These are phyloP conservation scores for Linum lewisii DNA, from an alignment of 345 rosid species.

Conservation along the genomic window DNA sequence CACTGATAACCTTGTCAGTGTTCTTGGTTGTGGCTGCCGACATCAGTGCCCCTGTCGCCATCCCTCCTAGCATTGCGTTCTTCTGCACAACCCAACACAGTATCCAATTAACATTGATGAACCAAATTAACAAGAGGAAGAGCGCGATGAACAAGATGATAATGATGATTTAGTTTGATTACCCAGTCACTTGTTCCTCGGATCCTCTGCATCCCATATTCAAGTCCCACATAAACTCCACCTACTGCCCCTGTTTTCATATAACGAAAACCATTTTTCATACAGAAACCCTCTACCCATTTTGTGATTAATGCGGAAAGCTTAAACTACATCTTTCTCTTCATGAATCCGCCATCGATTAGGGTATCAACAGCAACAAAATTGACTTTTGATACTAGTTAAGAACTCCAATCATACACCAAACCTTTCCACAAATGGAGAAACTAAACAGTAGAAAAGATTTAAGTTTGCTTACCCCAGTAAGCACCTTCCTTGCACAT, in stretches of 20 bases:
- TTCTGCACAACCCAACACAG: conserved; percentile 35
- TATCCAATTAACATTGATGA: no score
- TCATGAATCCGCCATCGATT: no score
- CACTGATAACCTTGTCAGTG: conserved; percentile 42
- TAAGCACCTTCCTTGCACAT: conserved; percentile 84
- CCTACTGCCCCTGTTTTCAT: conserved; percentile 45
- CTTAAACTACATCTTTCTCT: no score
- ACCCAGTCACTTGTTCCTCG: conserved; percentile 83
- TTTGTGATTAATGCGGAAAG: no score
- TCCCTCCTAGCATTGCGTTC: conserved; percentile 87
- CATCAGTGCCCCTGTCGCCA: conserved; percentile 58
- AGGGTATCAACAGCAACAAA: no score
- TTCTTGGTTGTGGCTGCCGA: conserved; percentile 41
- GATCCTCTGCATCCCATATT: conserved; percentile 58
- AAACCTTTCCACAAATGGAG: no score
- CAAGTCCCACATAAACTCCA: conserved; percentile 66
- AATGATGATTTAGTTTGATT: conserved; percentile 5
- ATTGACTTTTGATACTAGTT: no score
- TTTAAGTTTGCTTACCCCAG: conserved; percentile 51
- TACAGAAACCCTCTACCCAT: no score
- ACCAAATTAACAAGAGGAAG: not conserved
- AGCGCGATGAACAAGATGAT: not conserved
- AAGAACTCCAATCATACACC: no score
- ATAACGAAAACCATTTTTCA: not conserved
- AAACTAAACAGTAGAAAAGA: not conserved